Percentiles rank a stretch among this genome's conserved stretches.
phyloP scores from a whole-genome alignment of 139 green algal genomes.

The Chlorella ohadii region DNA sequence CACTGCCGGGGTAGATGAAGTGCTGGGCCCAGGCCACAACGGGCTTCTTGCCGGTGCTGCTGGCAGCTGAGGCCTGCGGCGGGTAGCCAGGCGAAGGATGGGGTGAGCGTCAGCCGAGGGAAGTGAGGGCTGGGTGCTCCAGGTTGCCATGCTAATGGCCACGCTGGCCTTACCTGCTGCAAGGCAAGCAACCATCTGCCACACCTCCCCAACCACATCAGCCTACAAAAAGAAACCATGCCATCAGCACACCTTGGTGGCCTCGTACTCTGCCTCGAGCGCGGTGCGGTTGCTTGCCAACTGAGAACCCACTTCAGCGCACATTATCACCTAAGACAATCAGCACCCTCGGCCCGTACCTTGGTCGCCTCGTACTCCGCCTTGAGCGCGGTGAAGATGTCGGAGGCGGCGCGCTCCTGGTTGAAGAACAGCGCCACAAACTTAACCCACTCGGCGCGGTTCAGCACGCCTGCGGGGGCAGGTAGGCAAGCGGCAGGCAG shows the following conservation, averaged over 20 bases:
- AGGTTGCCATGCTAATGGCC: no score
- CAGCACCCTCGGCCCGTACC: no score
- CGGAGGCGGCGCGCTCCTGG: slow-evolving; percentile 67
- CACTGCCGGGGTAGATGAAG: slow-evolving; percentile 13
- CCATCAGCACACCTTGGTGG: background rate
- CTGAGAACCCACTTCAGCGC: no score
- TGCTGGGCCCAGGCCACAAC: slow-evolving; percentile 46
- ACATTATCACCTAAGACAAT: no score
- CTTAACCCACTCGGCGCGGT: slow-evolving; percentile 85
- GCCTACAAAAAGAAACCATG: no score
- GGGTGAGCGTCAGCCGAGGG: background rate
- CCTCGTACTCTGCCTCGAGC: slow-evolving; percentile 51
- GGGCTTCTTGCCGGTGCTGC: background rate
- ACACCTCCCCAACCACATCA: no score
- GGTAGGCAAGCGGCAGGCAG: background rate
- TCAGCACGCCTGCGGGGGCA: background rate
- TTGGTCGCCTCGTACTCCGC: no score
- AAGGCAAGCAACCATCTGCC: no score
- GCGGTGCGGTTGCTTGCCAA: no score
- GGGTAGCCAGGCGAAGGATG: background rate
- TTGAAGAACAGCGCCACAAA: slow-evolving; percentile 91
- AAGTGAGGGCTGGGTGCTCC: no score
- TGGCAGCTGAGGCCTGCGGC: background rate
- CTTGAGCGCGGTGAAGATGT: slow-evolving; percentile 53
- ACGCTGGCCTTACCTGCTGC: no score